Percentiles rank a stretch among this genome's conserved stretches.
These are phyloP conservation scores for Flaveria robusta DNA, from an alignment of 129 eudicot genomes.

Conservation along the genomic window DNA sequence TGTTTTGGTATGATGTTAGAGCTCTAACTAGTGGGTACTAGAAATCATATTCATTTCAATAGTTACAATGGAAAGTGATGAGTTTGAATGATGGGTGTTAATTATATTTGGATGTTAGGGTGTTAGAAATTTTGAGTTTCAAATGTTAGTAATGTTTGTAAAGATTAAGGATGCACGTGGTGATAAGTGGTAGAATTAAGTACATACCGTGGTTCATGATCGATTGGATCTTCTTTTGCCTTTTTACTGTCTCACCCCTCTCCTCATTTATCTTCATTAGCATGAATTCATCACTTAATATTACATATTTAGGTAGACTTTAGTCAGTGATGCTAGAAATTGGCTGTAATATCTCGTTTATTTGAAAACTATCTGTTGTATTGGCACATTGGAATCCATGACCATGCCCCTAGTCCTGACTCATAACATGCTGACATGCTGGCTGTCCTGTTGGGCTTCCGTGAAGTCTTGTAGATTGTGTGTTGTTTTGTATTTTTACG, in stretches of 20 bases:
- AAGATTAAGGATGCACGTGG: background rate
- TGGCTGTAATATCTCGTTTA: background rate
- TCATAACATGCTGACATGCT: background rate
- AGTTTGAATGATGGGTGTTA: background rate
- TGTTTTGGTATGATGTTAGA: background rate
- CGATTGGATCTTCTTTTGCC: too few species aligned
- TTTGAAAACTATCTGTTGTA: background rate
- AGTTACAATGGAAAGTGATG: background rate
- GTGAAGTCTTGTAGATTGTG: background rate
- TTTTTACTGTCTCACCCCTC: background rate
- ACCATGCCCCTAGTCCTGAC: background rate
- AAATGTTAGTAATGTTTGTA: background rate
- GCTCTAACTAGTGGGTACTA: background rate
- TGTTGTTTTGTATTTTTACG: slow-evolving; percentile 2
- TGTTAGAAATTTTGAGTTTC: background rate
- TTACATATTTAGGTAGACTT: slow-evolving; percentile 1
- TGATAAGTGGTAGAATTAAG: too few species aligned
- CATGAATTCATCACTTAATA: background rate
- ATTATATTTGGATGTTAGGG: background rate
- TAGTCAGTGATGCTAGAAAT: background rate
- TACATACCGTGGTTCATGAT: too few species aligned
- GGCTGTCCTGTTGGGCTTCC: background rate
- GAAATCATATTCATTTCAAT: background rate
- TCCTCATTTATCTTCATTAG: background rate
- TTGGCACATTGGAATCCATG: background rate